Conservation (phyloP, 2,329 filamentous ascomycete species). For the Diplodia intermedia region DNA sequence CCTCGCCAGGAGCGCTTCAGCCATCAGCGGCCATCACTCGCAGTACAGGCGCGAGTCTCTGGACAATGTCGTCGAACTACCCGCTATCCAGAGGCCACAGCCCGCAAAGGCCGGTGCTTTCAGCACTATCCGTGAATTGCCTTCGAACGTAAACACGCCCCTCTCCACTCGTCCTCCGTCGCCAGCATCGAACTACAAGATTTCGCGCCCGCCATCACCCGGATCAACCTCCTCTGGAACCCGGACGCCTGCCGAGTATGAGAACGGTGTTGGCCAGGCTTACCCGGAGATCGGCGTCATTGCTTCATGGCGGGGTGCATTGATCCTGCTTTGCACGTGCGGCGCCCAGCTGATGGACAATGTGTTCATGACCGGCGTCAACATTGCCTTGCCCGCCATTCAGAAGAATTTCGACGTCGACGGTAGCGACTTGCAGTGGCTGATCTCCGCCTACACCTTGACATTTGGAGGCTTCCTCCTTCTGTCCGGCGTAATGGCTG, state of each 20-base stretch:
- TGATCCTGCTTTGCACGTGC: constrained; percentile 51
- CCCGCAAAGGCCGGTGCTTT: constrained; percentile 30
- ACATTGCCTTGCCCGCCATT: constrained; percentile 33
- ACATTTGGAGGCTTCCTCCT: constrained; percentile 41
- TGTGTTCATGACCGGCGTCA: constrained; percentile 45
- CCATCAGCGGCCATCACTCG: constrained; percentile 32
- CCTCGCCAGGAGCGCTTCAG: constrained; percentile 25
- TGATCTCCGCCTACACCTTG: constrained; percentile 34
- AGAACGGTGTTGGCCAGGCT: constrained; percentile 23
- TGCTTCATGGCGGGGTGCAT: constrained; percentile 48
- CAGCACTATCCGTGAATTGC: constrained; percentile 32
- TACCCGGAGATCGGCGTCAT: constrained; percentile 47
- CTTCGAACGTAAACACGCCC: constrained; percentile 30
- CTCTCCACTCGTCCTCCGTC: constrained; percentile 30
- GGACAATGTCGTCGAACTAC: constrained; percentile 28
- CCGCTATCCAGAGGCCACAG: constrained; percentile 25
- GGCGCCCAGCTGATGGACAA: constrained; percentile 55
- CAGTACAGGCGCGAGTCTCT: constrained; percentile 20
- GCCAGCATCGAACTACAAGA: constrained; percentile 12
- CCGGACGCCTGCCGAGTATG: constrained; percentile 21
- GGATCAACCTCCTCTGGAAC: constrained; percentile 12
- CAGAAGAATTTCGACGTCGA: constrained; percentile 32
- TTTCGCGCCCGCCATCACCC: constrained; percentile 27
- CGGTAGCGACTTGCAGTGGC: constrained; percentile 32
- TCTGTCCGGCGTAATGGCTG: constrained; percentile 42